Evolutionary conservation across 139 green algal genomes (phyloP).

Genomic region (Chlorella sp.): DNA sequence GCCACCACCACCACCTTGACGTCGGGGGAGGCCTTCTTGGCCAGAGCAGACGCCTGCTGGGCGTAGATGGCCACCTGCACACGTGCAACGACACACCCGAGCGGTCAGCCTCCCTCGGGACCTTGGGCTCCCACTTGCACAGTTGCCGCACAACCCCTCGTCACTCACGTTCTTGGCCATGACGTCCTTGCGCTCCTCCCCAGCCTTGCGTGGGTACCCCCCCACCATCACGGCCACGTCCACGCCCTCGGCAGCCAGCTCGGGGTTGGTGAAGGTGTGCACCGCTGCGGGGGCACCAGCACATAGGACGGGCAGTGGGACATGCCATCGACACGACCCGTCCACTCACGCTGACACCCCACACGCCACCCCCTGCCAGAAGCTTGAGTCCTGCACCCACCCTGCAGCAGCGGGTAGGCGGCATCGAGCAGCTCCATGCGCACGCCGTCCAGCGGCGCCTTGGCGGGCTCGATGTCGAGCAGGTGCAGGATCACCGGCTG

Average conservation of each 20-base stretch:
- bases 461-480: slow-evolving; percentile 85
- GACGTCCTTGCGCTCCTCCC: slow-evolving; percentile 94
- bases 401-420: slow-evolving; percentile 81
- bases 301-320: not conserved
- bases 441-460: slow-evolving; percentile 76
- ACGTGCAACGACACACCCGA: not conserved
- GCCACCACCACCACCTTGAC: slow-evolving; percentile 90
- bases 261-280: slow-evolving; percentile 66
- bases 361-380: no score
- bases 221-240: slow-evolving; percentile 92
- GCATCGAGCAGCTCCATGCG: slow-evolving; percentile 92
- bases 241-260: slow-evolving; percentile 78
- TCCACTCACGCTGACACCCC: no score
- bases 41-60: slow-evolving; percentile 70
- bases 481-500: slow-evolving; percentile 91
- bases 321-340: no score
- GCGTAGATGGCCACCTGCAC: slow-evolving; percentile 69
- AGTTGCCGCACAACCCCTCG: no score
- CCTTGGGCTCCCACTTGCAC: no score
- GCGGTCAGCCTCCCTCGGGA: no score
- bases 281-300: slow-evolving; percentile 60
- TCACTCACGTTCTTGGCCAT: slow-evolving; percentile 63
- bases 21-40: slow-evolving; percentile 51
- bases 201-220: slow-evolving; percentile 60
- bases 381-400: no score